Conservation (phyloP, 805 yeast species). For the Zygoascus biomembranicola region DNA sequence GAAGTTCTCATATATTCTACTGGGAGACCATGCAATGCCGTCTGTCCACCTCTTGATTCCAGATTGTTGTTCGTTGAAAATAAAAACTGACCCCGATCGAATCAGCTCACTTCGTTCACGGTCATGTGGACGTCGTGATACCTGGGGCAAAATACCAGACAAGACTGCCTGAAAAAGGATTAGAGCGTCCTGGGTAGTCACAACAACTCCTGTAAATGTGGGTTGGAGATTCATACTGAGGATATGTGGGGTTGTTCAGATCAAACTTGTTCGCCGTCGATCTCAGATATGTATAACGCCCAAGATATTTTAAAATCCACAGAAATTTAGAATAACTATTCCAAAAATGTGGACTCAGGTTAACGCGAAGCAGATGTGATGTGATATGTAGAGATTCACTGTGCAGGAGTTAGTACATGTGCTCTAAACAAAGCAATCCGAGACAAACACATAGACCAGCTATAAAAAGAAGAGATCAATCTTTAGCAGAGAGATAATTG, state of each 20-base stretch:
- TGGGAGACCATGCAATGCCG: slow-evolving; percentile 91
- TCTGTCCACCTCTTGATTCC: slow-evolving; percentile 95
- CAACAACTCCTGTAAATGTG: slow-evolving; percentile 67
- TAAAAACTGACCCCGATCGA: slow-evolving; percentile 70
- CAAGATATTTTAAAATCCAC: not conserved
- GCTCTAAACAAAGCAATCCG: too few species aligned
- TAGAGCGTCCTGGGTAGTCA: slow-evolving; percentile 76
- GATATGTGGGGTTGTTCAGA: not conserved
- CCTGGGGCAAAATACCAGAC: slow-evolving; percentile 48
- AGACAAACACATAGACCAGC: too few species aligned
- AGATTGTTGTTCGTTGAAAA: slow-evolving; percentile 72
- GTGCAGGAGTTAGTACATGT: too few species aligned
- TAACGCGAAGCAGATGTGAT: too few species aligned
- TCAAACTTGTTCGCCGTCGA: not conserved
- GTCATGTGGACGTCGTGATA: slow-evolving; percentile 76
- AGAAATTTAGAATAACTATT: not conserved
- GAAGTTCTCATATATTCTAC: slow-evolving; percentile 78
- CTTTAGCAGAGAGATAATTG: too few species aligned
- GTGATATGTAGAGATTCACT: too few species aligned
- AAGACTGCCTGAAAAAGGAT: slow-evolving; percentile 73
- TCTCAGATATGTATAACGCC: not conserved
- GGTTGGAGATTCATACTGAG: slow-evolving; percentile 33
- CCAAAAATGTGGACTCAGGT: too few species aligned
- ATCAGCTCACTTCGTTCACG: slow-evolving; percentile 61
- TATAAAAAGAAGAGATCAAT: too few species aligned